These are phyloP conservation scores for Clonostachys rhizophaga DNA, from an alignment of 2,329 filamentous ascomycete genomes.

Conservation along the genomic window DNA sequence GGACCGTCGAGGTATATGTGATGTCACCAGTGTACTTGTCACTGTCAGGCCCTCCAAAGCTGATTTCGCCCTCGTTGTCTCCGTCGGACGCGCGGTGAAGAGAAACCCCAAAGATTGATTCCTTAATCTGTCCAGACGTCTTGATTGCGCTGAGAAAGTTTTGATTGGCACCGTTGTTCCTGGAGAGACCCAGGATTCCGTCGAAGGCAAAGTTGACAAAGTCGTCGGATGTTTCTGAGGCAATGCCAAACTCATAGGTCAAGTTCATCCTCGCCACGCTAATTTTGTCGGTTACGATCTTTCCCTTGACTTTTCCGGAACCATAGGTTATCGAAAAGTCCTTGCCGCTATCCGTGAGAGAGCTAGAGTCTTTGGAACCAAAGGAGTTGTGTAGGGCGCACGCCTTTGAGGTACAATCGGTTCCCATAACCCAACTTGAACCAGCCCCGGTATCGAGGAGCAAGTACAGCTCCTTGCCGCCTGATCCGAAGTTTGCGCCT, in stretches of 20 bases:
- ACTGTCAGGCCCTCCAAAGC: conserved; percentile 67
- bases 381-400: conserved; percentile 70
- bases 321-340: conserved; percentile 71
- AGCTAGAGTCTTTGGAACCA: conserved; percentile 59
- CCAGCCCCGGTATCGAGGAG: conserved; percentile 63
- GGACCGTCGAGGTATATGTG: conserved; percentile 47
- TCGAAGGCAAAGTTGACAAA: conserved; percentile 81
- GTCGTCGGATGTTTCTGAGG: conserved; percentile 64
- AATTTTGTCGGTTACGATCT: conserved; percentile 61
- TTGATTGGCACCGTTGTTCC: conserved; percentile 52
- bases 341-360: conserved; percentile 47
- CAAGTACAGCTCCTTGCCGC: conserved; percentile 50
- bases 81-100: conserved; percentile 64
- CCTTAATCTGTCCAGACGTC: conserved; percentile 45
- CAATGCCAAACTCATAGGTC: conserved; percentile 67
- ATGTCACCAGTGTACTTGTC: conserved; percentile 65
- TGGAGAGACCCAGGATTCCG: conserved; percentile 77
- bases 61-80: conserved; percentile 67
- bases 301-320: conserved; percentile 67
- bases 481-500: conserved; percentile 50
- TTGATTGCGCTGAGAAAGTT: conserved; percentile 64
- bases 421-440: conserved; percentile 81
- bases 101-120: conserved; percentile 68
- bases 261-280: conserved; percentile 62
- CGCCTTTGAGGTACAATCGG: conserved; percentile 59